Evolutionary conservation across 2,329 filamentous ascomycete species (phyloP), one percentile per base, ranked within the genome.

Genomic region (Monilinia fructicola): DNA sequence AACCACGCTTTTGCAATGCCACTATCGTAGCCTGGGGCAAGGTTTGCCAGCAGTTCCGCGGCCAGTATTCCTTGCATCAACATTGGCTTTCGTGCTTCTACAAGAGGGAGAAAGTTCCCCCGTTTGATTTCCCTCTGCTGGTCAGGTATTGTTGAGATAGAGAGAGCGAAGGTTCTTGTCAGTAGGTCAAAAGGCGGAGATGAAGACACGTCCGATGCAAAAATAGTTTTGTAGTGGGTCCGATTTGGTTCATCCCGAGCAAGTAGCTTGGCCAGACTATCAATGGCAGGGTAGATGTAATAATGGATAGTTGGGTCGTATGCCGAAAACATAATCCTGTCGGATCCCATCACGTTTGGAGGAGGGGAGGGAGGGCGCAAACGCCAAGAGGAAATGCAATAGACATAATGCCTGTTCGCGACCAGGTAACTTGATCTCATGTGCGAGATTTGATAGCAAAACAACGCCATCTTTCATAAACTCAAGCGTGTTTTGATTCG

Each of bases 401-500:
- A 98, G 82, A 73, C 91, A 92, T 50, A 92, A 82, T 0, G 93
- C 93, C 76, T 98, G 93, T 75, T 98, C 93, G 69, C 91, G 89
- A 26, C 90, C 90, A 1, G 93, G 90, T 50, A 99, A 82, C 74
- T 94, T 90, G 63, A 98, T 85, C 12, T 87, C 85, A 56, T 91
- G 87, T 10, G 93, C 88, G 58, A 96, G 87, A 77, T 99, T 98
- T 66, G 94, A 97, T 65, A 99, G 82, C 71, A 96, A 87, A 21
- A 92, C 89, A 67, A 98, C 87, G 40, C 93, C 82, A 77, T 99
- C 95, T 79, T 99, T 99, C 91, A 97, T 96, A 74, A 98, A 94
- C 78, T 99, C 95, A 71, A 97, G 81, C 0, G 91, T 95, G 78
- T 97, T 97, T 74, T 85, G 83, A 71, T 95, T 85, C 4, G 88